Percentiles rank a stretch among this genome's conserved stretches.
Evolutionary conservation across 2,329 filamentous ascomycete genomes (phyloP).

Genomic region (Microascus cirrosus): DNA sequence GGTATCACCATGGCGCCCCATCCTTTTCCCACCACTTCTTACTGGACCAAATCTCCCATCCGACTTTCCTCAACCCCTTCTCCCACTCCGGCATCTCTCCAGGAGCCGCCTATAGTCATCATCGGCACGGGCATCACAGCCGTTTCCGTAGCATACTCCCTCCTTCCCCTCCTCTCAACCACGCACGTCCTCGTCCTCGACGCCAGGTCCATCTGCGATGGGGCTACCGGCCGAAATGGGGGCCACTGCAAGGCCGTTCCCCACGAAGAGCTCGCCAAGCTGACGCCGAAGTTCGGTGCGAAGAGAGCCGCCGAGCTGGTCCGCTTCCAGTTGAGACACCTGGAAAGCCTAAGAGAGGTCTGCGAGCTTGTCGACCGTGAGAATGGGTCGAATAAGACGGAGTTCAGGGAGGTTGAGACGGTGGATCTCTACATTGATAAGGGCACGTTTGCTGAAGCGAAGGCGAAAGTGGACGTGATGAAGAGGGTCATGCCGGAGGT

Average conservation of each 20-base stretch:
- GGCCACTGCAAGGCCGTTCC: slow-evolving; percentile 18
- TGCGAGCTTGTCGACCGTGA: slow-evolving; percentile 12
- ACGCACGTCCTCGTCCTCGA: slow-evolving; percentile 12
- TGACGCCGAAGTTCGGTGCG: slow-evolving; percentile 17
- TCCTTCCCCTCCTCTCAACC: slow-evolving; percentile 1
- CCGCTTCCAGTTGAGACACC: slow-evolving; percentile 30
- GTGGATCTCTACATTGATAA: slow-evolving; percentile 31
- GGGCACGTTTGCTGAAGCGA: slow-evolving; percentile 20
- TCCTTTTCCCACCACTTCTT: slow-evolving; percentile 27
- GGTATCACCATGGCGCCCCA: slow-evolving; percentile 18
- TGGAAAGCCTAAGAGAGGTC: slow-evolving; percentile 25
- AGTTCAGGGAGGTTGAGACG: slow-evolving; percentile 32
- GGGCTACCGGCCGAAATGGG: slow-evolving; percentile 19
- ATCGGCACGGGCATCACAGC: background rate
- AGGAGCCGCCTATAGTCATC: background rate
- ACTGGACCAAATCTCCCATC: slow-evolving; percentile 21
- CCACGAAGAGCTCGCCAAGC: slow-evolving; percentile 25
- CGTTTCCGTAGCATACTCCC: slow-evolving; percentile 1
- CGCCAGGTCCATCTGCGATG: slow-evolving; percentile 15
- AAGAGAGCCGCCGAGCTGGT: slow-evolving; percentile 27
- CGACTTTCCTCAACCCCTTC: background rate
- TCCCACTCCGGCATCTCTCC: background rate
- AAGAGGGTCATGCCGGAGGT: slow-evolving; percentile 26
- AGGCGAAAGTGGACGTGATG: slow-evolving; percentile 19
- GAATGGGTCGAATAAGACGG: slow-evolving; percentile 14